Conservation (phyloP, 2,329 filamentous ascomycete genomes). For the Aspergillus melleus region DNA sequence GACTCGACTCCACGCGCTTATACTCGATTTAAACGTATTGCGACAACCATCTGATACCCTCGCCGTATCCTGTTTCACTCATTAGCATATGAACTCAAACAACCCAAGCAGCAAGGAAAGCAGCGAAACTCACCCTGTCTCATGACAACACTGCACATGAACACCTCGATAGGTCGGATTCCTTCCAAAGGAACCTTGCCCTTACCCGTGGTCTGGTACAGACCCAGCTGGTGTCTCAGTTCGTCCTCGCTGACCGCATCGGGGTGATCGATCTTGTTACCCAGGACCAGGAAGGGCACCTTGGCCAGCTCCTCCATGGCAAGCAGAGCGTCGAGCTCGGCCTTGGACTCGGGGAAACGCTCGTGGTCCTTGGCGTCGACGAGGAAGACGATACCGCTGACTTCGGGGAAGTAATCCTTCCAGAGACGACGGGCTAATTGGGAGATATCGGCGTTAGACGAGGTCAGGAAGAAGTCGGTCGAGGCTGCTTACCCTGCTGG, state of each 20-base stretch:
- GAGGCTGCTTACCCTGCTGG: constrained; percentile 68
- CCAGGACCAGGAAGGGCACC: constrained; percentile 92
- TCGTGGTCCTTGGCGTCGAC: constrained; percentile 97
- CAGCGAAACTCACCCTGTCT: constrained; percentile 78
- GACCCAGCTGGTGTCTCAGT: constrained; percentile 82
- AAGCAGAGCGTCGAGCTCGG: constrained; percentile 91
- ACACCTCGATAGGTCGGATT: constrained; percentile 92
- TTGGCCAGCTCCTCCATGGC: constrained; percentile 96
- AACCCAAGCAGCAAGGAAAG: background rate
- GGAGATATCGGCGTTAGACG: constrained; percentile 16
- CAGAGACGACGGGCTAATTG: constrained; percentile 76
- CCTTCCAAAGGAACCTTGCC: constrained; percentile 90
- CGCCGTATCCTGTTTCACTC: constrained; percentile 68
- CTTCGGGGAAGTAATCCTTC: constrained; percentile 97
- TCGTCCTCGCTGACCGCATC: constrained; percentile 95
- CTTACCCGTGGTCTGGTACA: constrained; percentile 97
- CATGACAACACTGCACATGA: constrained; percentile 99
- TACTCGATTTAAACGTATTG: constrained; percentile 73
- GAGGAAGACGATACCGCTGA: constrained; percentile 94
- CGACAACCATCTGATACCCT: constrained; percentile 87
- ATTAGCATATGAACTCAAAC: background rate
- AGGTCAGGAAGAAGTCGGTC: background rate
- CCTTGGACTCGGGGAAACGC: constrained; percentile 90
- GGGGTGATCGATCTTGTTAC: constrained; percentile 99
- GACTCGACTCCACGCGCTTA: background rate